Conservation (phyloP, 768 basidiomycete genomes). For the Leccinum broughii region DNA sequence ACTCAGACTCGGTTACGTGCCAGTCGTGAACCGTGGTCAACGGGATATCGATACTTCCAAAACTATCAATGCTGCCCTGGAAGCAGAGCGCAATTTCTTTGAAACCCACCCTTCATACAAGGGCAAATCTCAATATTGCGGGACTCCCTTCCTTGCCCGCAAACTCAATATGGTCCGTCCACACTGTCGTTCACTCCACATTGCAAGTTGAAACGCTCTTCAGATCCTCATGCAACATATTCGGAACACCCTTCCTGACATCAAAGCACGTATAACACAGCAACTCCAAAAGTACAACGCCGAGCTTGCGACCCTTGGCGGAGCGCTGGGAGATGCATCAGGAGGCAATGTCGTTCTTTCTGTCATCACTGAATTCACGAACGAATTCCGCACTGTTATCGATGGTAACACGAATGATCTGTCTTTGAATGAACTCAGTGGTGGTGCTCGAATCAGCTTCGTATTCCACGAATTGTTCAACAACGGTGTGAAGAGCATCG, state of each 20-base stretch:
- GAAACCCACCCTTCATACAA: conserved; percentile 93
- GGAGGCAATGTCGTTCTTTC: conserved; percentile 90
- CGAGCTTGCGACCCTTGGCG: conserved; percentile 84
- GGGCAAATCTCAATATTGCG: conserved; percentile 93
- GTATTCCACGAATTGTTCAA: conserved; percentile 99
- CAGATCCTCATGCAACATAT: conserved; percentile 99
- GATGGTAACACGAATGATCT: conserved; percentile 98
- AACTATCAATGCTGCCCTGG: conserved; percentile 81
- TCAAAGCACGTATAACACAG: conserved; percentile 91
- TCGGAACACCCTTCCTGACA: conserved; percentile 95
- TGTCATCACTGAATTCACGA: conserved; percentile 98
- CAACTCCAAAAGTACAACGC: conserved; percentile 87
- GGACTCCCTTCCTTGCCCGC: conserved; percentile 93
- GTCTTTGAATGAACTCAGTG: conserved; percentile 93
- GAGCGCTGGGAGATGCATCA: conserved; percentile 79
- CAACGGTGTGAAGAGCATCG: conserved; percentile 92
- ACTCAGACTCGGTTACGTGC: conserved; percentile 94
- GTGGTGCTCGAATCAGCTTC: conserved; percentile 97
- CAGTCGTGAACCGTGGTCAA: conserved; percentile 98
- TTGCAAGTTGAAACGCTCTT: conserved; percentile 1
- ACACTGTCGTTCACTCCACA: background rate
- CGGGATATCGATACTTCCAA: conserved; percentile 93
- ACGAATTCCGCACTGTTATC: conserved; percentile 94
- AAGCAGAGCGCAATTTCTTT: conserved; percentile 90
- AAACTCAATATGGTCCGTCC: conserved; percentile 86